Evolutionary conservation across 1,284 basidiomycete species (phyloP).

Genomic region (Amylostereum areolatum): DNA sequence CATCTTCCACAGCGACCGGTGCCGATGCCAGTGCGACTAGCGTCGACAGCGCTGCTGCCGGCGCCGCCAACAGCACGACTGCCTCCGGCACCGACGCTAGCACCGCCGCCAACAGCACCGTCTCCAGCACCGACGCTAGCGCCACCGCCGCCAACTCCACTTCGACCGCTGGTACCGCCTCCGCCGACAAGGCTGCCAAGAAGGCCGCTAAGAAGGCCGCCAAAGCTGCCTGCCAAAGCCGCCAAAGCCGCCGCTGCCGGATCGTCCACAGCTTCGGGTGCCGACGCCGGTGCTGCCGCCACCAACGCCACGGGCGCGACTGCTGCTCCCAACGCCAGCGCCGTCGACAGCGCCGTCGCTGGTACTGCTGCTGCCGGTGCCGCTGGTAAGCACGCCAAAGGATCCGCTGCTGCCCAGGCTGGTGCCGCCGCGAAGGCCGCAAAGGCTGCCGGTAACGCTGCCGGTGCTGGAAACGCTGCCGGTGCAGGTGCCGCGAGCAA

Average conservation of each 20-base stretch:
- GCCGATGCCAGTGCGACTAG: slow-evolving; percentile 11
- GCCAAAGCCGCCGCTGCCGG: not conserved
- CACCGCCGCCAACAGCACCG: too few relatives aligned
- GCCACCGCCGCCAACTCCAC: slow-evolving; percentile 8
- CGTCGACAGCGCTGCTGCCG: slow-evolving; percentile 13
- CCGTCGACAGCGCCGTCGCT: slow-evolving; percentile 1
- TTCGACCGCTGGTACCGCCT: slow-evolving; percentile 16
- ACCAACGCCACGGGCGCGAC: too few relatives aligned
- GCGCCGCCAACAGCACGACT: too few relatives aligned
- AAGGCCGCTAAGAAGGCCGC: not conserved
- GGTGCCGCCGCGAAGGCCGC: not conserved
- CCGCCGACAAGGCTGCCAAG: slow-evolving; percentile 14
- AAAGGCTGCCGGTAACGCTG: not conserved
- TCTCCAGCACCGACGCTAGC: slow-evolving; percentile 11
- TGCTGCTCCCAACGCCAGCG: too few relatives aligned
- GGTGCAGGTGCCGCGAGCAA: not conserved
- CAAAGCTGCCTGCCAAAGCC: not conserved
- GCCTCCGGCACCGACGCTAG: too few relatives aligned
- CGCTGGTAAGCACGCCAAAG: not conserved
- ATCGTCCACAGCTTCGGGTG: not conserved
- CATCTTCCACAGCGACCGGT: not conserved
- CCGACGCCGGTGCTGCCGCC: not conserved
- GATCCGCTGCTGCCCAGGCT: not conserved
- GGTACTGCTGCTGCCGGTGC: slow-evolving; percentile 18
- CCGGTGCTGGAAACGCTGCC: not conserved